These are phyloP conservation scores for Colletotrichum sp. DNA, from an alignment of 2,329 filamentous ascomycete genomes.

Conservation along the genomic window DNA sequence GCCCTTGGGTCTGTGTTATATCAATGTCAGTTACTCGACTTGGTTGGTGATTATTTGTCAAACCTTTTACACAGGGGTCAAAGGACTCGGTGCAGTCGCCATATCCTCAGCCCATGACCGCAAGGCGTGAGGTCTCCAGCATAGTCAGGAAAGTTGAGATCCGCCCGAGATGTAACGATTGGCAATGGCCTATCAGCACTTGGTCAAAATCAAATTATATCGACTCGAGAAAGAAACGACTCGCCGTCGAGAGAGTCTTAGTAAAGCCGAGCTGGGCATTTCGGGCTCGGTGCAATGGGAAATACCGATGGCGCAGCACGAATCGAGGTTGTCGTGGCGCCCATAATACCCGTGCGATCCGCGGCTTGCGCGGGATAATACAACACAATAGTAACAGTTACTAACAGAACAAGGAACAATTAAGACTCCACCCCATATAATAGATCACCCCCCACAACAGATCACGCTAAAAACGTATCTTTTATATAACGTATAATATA, in stretches of 20 bases:
- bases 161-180: neutral
- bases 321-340: neutral
- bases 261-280: neutral
- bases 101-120: no score
- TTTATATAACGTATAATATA: no score
- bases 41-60: rapidly evolving
- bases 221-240: rapidly evolving
- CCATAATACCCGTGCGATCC: neutral
- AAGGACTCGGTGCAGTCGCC: no score
- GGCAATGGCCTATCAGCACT: neutral
- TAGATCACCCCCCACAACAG: no score
- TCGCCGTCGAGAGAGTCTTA: no score
- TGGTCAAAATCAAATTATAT: rapidly evolving
- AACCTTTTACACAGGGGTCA: no score
- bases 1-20: no score
- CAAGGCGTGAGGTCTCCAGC: neutral
- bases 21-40: no score
- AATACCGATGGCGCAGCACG: neutral
- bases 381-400: neutral
- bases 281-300: neutral
- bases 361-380: neutral
- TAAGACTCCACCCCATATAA: no score
- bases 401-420: rapidly evolving
- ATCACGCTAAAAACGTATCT: no score
- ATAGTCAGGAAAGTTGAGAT: neutral